Conservation (phyloP, 169 alveolate species). For the Plasmodium gallinaceum region DNA sequence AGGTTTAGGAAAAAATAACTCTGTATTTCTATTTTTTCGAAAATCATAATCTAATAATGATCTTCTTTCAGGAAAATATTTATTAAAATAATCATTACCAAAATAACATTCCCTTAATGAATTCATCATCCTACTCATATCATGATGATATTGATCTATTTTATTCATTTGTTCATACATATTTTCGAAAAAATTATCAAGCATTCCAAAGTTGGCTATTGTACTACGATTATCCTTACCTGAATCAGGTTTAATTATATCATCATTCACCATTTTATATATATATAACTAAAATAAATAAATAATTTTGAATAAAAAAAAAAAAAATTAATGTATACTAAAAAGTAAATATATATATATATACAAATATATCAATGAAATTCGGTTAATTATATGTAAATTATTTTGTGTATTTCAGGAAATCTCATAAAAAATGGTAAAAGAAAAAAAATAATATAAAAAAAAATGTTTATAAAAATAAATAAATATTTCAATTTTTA, state of each 20-base stretch:
- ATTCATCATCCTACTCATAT: constrained; percentile 63
- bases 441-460: too few relatives aligned
- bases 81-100: constrained; percentile 24
- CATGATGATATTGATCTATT: constrained; percentile 26
- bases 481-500: too few relatives aligned
- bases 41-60: constrained; percentile 34
- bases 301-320: not conserved
- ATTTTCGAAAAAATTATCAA: constrained; percentile 31
- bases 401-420: too few relatives aligned
- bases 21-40: constrained; percentile 15
- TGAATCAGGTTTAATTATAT: constrained; percentile 3
- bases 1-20: constrained; percentile 25
- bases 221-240: constrained; percentile 7
- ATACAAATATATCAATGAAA: not conserved
- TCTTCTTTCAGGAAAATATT: constrained; percentile 49
- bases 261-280: constrained; percentile 21
- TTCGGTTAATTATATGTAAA: too few relatives aligned
- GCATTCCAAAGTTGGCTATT: constrained; percentile 12
- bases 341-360: not conserved
- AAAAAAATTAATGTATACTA: not conserved
- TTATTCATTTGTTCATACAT: constrained; percentile 34
- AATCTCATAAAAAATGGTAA: too few relatives aligned
- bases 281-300: not conserved
- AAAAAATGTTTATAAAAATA: too few relatives aligned
- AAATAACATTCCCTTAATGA: constrained; percentile 29